A percentile compares a stretch with the other conserved stretches of the same genome.
These are phyloP conservation scores for Coemansia sp. DNA, from an alignment of 192 early-diverging fungal species.

Conservation along the genomic window DNA sequence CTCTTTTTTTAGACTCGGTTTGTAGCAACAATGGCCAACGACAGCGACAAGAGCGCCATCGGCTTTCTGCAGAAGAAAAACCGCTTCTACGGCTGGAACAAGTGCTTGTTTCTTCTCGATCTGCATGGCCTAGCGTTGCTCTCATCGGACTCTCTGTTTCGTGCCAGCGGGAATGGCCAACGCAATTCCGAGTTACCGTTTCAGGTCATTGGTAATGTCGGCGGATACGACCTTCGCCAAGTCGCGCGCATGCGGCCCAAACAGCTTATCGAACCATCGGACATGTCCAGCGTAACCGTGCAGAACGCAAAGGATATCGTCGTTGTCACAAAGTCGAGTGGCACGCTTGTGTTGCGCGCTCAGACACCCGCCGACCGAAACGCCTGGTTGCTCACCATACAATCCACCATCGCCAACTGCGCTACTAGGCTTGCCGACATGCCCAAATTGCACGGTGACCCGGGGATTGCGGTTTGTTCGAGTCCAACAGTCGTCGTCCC, in stretches of 20 bases:
- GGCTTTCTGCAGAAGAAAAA: constrained; percentile 49
- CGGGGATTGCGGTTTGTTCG: background rate
- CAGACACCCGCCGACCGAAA: constrained; percentile 24
- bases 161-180: constrained; percentile 1
- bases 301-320: constrained; percentile 39
- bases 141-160: constrained; percentile 14
- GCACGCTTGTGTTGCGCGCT: constrained; percentile 35
- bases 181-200: background rate
- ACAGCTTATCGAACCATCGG: constrained; percentile 13
- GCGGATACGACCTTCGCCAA: constrained; percentile 16
- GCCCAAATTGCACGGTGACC: background rate
- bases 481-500: background rate
- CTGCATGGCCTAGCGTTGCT: constrained; percentile 26
- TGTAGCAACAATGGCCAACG: background rate
- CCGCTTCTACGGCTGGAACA: constrained; percentile 54
- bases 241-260: constrained; percentile 19
- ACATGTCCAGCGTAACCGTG: constrained; percentile 17
- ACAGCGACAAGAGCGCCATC: constrained; percentile 2
- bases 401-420: background rate
- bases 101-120: constrained; percentile 31
- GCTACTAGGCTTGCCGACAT: constrained; percentile 4
- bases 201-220: constrained; percentile 28
- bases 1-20: background rate
- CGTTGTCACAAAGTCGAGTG: constrained; percentile 15
- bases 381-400: background rate